Base-by-base conservation (phyloP, 139 green algal genomes). In the Trebouxia sp. region DNA sequence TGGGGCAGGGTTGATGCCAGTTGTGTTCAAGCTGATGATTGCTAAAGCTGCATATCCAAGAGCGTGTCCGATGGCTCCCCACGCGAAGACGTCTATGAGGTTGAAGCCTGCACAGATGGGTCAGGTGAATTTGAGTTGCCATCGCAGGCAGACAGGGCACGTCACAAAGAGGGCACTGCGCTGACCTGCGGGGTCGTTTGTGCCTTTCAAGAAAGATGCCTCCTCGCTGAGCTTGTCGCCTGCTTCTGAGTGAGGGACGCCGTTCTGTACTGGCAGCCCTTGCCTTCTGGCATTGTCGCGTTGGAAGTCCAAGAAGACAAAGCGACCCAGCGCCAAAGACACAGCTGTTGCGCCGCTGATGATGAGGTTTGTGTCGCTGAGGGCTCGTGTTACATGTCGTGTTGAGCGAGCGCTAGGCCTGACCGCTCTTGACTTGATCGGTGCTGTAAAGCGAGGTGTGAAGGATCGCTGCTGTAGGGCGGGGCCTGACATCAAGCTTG, bases 81-180 rank as follows among this genome's bases (percentile, higher is more conserved):
- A 98, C 43, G 88, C 92, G 6, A 97, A 75, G 15, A 95, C 88
- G 72, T 97, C 93, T 48, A 98, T 89, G 39, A 97, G 83, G 72
- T 87, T 95, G 90, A 97, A 98, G 56, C 91, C 93, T 50, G 86
- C 90, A 32, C 93, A 94, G 83, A 56, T 12, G 14, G 15, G 48
- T 56, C 14, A 12, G 14, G 20, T 58, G 50, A 22, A 17, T 28
- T 28, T 6, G 4, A 17, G 20, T 58, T 22, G 20, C 50, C 4
- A 58, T 58, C 1, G 50, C 26, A 22, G 50, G 50, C 50, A 58
- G 4, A 58, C 3, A 22, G 20, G 1, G 4, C 20, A 58, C 38
- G 20, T 28, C 20, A 17, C 26, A 22, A 0, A n/a, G 24, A 53
- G 22, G n/a, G 9, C 10, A 77, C 11, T 6, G 6, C 6, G 17